phyloP scores from a whole-genome alignment of 139 green algal species.

The Chlamydomonas sphaeroides region DNA sequence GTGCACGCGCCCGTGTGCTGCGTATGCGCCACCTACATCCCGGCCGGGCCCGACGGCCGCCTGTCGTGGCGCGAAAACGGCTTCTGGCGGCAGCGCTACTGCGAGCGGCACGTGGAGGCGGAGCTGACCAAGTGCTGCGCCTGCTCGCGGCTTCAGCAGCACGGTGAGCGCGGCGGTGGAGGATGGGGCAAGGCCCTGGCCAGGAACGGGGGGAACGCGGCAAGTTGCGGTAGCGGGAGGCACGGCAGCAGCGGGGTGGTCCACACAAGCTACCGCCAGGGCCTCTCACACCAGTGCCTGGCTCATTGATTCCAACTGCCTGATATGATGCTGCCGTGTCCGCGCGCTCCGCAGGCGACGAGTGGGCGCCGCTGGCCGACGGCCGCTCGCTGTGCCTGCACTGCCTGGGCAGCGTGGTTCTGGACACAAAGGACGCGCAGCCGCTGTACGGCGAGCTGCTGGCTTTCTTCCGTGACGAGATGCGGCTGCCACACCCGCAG shows the following conservation, averaged over 20 bases:
- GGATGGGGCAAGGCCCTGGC: too few species aligned
- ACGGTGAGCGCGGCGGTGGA: too few species aligned
- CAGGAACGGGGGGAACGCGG: too few species aligned
- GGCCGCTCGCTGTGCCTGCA: constrained; percentile 82
- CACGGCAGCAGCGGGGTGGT: too few species aligned
- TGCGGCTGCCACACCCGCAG: constrained; percentile 12
- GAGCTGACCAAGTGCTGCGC: constrained; percentile 74
- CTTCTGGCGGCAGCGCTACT: constrained; percentile 75
- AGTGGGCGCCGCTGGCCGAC: constrained; percentile 65
- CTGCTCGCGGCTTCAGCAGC: constrained; percentile 66
- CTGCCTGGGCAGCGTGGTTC: constrained; percentile 78
- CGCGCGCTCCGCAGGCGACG: constrained; percentile 14
- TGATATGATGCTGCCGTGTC: too few species aligned
- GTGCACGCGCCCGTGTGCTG: constrained; percentile 56
- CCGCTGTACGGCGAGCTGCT: constrained; percentile 81
- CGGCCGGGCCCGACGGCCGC: constrained; percentile 41
- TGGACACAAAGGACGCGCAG: constrained; percentile 83
- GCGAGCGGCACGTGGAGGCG: constrained; percentile 64
- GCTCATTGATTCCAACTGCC: too few species aligned
- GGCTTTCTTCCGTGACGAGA: constrained; percentile 15
- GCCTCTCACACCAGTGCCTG: too few species aligned
- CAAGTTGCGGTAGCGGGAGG: too few species aligned
- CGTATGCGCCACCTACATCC: constrained; percentile 71
- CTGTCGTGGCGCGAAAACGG: constrained; percentile 64
- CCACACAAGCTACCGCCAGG: too few species aligned